Evolutionary conservation across 768 basidiomycete genomes (phyloP).

Genomic region (Trametes coccinea): DNA sequence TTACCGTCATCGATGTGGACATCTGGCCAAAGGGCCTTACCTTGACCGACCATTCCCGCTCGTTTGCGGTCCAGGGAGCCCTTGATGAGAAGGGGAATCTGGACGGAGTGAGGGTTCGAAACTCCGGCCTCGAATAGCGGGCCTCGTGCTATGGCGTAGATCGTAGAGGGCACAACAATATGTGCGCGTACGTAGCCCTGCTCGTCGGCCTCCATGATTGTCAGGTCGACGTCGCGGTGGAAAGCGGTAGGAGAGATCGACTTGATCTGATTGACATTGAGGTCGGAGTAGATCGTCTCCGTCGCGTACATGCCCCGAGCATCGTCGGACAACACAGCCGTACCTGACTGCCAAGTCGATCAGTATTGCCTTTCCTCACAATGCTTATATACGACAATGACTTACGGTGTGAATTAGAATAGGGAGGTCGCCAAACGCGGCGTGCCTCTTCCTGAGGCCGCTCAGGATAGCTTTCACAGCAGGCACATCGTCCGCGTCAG

Average conservation of each 20-base stretch:
- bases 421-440: slow-evolving; percentile 42
- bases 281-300: slow-evolving; percentile 49
- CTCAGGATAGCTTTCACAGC: slow-evolving; percentile 48
- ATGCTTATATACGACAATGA: neutral
- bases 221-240: slow-evolving; percentile 53
- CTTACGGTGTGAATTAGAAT: slow-evolving; percentile 65
- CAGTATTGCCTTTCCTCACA: neutral
- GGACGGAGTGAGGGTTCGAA: slow-evolving; percentile 52
- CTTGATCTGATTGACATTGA: slow-evolving; percentile 46
- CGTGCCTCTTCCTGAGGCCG: slow-evolving; percentile 51
- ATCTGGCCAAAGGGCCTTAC: slow-evolving; percentile 60
- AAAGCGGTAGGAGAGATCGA: slow-evolving; percentile 45
- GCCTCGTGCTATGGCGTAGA: slow-evolving; percentile 56
- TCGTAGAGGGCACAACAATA: slow-evolving; percentile 55
- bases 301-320: slow-evolving; percentile 44
- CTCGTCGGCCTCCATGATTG: slow-evolving; percentile 47
- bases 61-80: slow-evolving; percentile 47
- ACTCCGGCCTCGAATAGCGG: slow-evolving; percentile 52
- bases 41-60: slow-evolving; percentile 56
- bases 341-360: slow-evolving; percentile 16
- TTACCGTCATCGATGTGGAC: slow-evolving; percentile 13
- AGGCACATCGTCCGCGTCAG: slow-evolving; percentile 47
- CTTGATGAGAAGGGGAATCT: slow-evolving; percentile 50
- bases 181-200: slow-evolving; percentile 53
- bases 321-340: slow-evolving; percentile 47